Evolutionary conservation across 208 protist species (phyloP), one percentile per base, ranked within the genome.

Genomic region (Polymyxa betae): DNA sequence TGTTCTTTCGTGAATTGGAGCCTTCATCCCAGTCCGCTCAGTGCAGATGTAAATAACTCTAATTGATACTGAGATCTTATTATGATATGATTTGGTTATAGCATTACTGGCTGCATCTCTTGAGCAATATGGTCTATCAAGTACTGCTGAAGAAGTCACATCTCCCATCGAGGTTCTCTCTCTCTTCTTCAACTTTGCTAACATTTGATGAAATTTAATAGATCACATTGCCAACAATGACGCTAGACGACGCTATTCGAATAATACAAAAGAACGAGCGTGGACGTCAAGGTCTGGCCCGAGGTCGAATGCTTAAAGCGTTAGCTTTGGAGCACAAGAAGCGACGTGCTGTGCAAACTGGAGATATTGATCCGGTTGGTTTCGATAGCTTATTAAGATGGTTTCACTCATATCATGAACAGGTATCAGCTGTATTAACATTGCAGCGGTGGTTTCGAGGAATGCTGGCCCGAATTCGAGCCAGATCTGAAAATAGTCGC

Each of bases 241-340:
- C 72, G 16, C 72, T 82, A n/a, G 72, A 82, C n/a, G 72, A 82
- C 72, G 72, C 72, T 12, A 82, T 82, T 35, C 72, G 72, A 5
- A 82, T 82, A 5, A 82, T 82, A 35, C 72, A 82, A n/a, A 82
- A 82, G 72, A 82, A 82, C 72, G 72, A 82, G 40, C 72, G 72
- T 20, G 72, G 72, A 20, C 72, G 72, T 5, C 72, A 82, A 35
- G 72, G 72, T 35, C 72, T 35, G n/a, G n/a, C 35, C 5, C 72
- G 72, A 45, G 72, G 72, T 5, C 72, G 72, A 82, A 82, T 82
- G 72, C 35, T 82, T 5, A 82, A 82, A 35, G 72, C 72, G 72
- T n/a, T 82, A 5, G n/a, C 16, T 35, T 5, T 45, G 16, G 72
- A 82, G 35, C 72, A 45, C 16, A 82, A 82, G 16, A 82, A 82